Evolutionary conservation across 1,284 basidiomycete genomes (phyloP).

Genomic region (Binderoboletus segoi): DNA sequence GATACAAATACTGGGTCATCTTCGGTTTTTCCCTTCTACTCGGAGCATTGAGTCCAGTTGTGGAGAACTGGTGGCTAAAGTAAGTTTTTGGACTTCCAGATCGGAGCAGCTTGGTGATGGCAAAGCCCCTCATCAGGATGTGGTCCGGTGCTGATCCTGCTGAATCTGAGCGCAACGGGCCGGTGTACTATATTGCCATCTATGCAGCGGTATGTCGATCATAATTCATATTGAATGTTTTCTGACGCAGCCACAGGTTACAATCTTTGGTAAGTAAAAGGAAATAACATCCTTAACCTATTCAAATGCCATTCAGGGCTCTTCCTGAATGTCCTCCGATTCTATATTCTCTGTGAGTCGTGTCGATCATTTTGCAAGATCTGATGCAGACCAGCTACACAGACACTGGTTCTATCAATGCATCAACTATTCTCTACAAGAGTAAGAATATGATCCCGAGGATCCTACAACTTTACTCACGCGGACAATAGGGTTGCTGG

Average conservation of each 20-base stretch:
- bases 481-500: constrained; percentile 60
- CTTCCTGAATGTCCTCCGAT: constrained; percentile 65
- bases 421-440: constrained; percentile 72
- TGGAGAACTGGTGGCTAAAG: constrained; percentile 85
- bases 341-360: constrained; percentile 63
- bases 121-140: constrained; percentile 42
- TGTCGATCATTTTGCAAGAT: not conserved
- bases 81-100: constrained; percentile 33
- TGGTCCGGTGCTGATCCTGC: constrained; percentile 62
- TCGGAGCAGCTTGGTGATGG: not conserved
- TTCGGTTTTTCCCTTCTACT: constrained; percentile 64
- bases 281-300: not conserved
- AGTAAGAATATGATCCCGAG: constrained; percentile 41
- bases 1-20: constrained; percentile 67
- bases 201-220: constrained; percentile 62
- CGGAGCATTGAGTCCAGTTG: constrained; percentile 73
- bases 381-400: constrained; percentile 7
- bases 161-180: constrained; percentile 44
- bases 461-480: constrained; percentile 13
- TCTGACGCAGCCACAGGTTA: constrained; percentile 38
- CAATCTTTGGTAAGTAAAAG: constrained; percentile 37
- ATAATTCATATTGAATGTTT: not conserved
- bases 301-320: constrained; percentile 46
- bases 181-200: constrained; percentile 75
- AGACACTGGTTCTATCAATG: constrained; percentile 72